These are phyloP conservation scores for Penicillium freii DNA, from an alignment of 2,329 filamentous ascomycete species.

Conservation along the genomic window DNA sequence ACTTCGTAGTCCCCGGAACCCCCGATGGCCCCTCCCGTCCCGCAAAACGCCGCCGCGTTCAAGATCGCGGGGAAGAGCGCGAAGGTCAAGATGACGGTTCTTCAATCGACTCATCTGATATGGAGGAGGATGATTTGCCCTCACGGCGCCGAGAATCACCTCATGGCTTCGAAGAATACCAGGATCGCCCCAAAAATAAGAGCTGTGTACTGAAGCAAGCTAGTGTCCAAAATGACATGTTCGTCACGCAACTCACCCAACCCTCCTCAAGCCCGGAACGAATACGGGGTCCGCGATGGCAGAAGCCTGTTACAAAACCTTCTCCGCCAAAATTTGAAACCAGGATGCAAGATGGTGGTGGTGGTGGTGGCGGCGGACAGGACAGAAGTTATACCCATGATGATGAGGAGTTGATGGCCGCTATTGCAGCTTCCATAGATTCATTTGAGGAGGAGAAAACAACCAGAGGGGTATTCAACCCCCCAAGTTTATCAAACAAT, in stretches of 20 bases:
- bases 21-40: conserved; percentile 27
- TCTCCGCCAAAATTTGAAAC: conserved; percentile 15
- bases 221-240: conserved; percentile 44
- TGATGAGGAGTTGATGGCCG: conserved; percentile 36
- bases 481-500: not conserved
- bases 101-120: conserved; percentile 22
- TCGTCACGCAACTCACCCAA: conserved; percentile 50
- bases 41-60: conserved; percentile 37
- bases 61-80: conserved; percentile 13
- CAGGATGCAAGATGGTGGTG: conserved; percentile 6
- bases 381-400: conserved; percentile 20
- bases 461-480: not conserved
- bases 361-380: not conserved
- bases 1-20: conserved; percentile 28
- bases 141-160: conserved; percentile 13
- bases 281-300: conserved; percentile 53
- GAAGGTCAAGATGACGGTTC: conserved; percentile 15
- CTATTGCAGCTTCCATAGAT: conserved; percentile 41
- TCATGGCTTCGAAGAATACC: conserved; percentile 21
- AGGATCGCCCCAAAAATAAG: conserved; percentile 36
- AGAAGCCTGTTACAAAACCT: conserved; percentile 40
- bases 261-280: conserved; percentile 51
- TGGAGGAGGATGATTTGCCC: conserved; percentile 21
- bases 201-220: conserved; percentile 44
- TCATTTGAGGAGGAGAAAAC: conserved; percentile 37